phyloP scores from a whole-genome alignment of 2,329 filamentous ascomycete species.

The Xylariomycetidae sp. region DNA sequence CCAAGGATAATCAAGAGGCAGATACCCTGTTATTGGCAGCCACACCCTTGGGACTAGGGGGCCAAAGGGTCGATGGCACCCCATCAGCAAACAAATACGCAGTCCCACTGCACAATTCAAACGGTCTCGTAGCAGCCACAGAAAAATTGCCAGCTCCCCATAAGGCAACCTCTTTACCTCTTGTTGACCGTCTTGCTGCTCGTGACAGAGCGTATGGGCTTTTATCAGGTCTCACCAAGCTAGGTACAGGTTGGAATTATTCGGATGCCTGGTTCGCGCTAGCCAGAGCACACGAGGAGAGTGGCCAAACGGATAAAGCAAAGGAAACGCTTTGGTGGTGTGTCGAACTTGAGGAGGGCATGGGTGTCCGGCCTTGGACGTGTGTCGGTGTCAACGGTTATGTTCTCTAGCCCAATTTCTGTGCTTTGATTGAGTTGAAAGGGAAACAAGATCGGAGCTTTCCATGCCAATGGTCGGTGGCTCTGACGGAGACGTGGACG shows the following conservation, averaged over 20 bases:
- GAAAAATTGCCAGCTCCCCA: slow-evolving; percentile 47
- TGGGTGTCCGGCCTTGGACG: slow-evolving; percentile 74
- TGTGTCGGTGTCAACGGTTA: slow-evolving; percentile 64
- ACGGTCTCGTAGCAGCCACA: slow-evolving; percentile 20
- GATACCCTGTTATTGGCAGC: slow-evolving; percentile 31
- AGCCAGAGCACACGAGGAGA: slow-evolving; percentile 81
- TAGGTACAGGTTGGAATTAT: slow-evolving; percentile 84
- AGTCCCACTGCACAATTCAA: slow-evolving; percentile 10
- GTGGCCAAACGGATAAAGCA: slow-evolving; percentile 78
- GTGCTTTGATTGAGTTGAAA: no score
- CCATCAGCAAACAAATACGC: slow-evolving; percentile 8
- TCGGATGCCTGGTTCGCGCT: slow-evolving; percentile 91
- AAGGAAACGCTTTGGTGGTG: slow-evolving; percentile 97
- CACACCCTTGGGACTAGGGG: slow-evolving; percentile 43
- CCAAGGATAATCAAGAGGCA: slow-evolving; percentile 8
- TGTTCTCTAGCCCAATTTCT: slow-evolving; percentile 42
- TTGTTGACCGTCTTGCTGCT: slow-evolving; percentile 79
- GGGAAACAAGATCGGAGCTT: no score
- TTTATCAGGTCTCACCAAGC: slow-evolving; percentile 75
- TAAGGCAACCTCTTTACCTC: slow-evolving; percentile 59
- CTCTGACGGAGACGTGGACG: no score
- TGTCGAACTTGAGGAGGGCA: slow-evolving; percentile 85
- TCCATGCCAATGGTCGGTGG: no score
- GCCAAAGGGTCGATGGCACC: slow-evolving; percentile 11
- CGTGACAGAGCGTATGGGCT: slow-evolving; percentile 85